Evolutionary conservation across 129 eudicot species (phyloP).

Genomic region (Artemisia annua): DNA sequence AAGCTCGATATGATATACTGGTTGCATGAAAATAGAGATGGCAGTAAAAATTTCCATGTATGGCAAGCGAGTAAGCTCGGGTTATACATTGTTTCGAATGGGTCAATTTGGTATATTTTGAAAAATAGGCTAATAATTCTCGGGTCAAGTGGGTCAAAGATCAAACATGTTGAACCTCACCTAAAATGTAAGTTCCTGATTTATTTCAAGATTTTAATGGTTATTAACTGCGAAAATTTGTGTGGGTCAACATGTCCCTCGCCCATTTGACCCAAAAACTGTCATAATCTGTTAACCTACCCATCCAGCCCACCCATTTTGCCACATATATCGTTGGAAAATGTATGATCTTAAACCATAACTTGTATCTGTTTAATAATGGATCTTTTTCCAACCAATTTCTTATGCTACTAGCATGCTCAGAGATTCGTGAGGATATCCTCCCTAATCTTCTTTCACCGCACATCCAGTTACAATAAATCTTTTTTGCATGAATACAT

Average conservation of each 20-base stretch:
- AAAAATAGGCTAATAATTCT: not conserved
- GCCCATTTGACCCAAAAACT: not conserved
- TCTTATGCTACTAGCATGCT: slow-evolving; percentile 48
- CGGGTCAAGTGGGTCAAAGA: slow-evolving; percentile 1
- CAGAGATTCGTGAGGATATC: slow-evolving; percentile 46
- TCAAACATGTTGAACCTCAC: not conserved
- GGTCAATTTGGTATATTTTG: no score
- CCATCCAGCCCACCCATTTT: not conserved
- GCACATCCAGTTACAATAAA: slow-evolving; percentile 61
- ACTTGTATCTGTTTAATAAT: slow-evolving; percentile 75
- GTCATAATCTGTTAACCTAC: not conserved
- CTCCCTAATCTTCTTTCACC: slow-evolving; percentile 47
- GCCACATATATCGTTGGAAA: slow-evolving; percentile 8
- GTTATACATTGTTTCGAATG: no score
- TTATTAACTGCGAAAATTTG: no score
- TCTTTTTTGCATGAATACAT: slow-evolving; percentile 81
- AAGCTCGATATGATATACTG: not conserved
- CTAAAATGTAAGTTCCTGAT: no score
- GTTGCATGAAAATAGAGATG: not conserved
- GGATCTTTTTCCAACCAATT: slow-evolving; percentile 82
- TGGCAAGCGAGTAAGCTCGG: no score
- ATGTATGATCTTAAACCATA: slow-evolving; percentile 14
- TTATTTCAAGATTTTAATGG: no score
- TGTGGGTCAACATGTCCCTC: not conserved
- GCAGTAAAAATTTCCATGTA: not conserved